Base-by-base conservation (phyloP, 169 alveolate species). In the Babesia bigemina region DNA sequence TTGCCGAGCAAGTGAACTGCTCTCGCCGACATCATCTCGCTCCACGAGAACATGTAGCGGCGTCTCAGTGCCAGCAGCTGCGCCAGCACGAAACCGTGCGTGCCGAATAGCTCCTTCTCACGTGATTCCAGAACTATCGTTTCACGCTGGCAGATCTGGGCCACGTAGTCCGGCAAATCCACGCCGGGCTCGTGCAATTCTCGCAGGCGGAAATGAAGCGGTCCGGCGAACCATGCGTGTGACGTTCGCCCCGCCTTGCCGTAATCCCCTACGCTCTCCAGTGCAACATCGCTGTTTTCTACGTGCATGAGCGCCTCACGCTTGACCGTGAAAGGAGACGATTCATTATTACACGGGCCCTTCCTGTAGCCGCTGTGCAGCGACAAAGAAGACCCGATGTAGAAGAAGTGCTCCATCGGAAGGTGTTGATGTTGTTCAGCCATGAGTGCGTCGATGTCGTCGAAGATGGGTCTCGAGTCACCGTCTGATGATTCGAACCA, bases 21-120 rank as follows among this genome's bases (percentile, higher is more conserved):
- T 50, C 75, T 75, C 2, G 87, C 26, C 48, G 81, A 75, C 62
- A 75, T 42, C 45, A 75, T 14, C n/a, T 50, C 77, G 26, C 16
- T 21, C 84, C 84, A 75, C 42, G 75, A 47, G 7, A 75, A 45
- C 22, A 22, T 36, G 81, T 75, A 22, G 14, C 67, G 49, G n/a
- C 52, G 47, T 74, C 71, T 76, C 26, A 76, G 13, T 13, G 47
- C 29, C 22, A 76, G 48, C 19, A 76, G 63, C 56, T 58, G 19
- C 36, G 83, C 55, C 10, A 76, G 66, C 24, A 76, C 58, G 62
- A n/a, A 55, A 0, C 86, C 86, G 36, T 42, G 44, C 22, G 21
- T 28, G 29, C 85, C 89, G 52, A 62, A 82, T 21, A 82, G 28
- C 36, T 73, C 86, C 89, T 60, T 82, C 57, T 73, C 78, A 21